Percentiles rank a stretch among this genome's conserved stretches.
These are phyloP conservation scores for Vitis hybrid DNA, from an alignment of 177 flowering plant species.

Conservation along the genomic window DNA sequence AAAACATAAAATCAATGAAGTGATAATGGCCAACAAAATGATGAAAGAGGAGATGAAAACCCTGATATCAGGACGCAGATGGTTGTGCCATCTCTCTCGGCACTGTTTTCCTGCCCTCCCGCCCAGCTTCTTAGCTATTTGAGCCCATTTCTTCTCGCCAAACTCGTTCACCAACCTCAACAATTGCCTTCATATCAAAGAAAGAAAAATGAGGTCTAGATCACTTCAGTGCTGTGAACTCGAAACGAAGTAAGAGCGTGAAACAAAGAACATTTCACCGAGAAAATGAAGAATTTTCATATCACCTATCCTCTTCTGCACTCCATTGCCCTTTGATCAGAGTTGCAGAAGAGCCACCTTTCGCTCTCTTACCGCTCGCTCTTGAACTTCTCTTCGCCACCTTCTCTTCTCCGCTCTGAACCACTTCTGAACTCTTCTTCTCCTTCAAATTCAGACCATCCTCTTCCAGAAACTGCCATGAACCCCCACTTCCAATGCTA, in stretches of 20 bases:
- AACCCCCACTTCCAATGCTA: constrained; percentile 9
- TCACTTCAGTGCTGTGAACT: not conserved
- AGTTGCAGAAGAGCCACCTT: constrained; percentile 24
- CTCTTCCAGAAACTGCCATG: constrained; percentile 19
- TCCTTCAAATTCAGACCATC: constrained; percentile 3
- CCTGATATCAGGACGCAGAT: constrained; percentile 84
- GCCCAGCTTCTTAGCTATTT: constrained; percentile 53
- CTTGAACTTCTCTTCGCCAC: constrained; percentile 1
- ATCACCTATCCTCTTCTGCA: constrained; percentile 82
- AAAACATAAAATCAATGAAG: not conserved
- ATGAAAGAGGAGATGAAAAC: constrained; percentile 21
- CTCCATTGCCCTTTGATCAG: constrained; percentile 89
- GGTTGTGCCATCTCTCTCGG: constrained; percentile 90
- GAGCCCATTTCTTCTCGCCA: constrained; percentile 81
- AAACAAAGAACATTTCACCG: not conserved
- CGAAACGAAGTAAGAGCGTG: not conserved
- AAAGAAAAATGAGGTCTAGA: not conserved
- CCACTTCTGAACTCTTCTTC: not conserved
- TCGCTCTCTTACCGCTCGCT: constrained; percentile 22
- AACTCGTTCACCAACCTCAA: constrained; percentile 57
- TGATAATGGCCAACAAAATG: not conserved
- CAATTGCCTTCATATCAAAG: constrained; percentile 38
- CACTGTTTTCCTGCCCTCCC: constrained; percentile 90
- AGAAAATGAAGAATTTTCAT: not conserved
- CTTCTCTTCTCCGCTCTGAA: constrained; percentile 5